Evolutionary conservation across 495 filamentous ascomycete species (phyloP).

Genomic region (Platismatia glauca): DNA sequence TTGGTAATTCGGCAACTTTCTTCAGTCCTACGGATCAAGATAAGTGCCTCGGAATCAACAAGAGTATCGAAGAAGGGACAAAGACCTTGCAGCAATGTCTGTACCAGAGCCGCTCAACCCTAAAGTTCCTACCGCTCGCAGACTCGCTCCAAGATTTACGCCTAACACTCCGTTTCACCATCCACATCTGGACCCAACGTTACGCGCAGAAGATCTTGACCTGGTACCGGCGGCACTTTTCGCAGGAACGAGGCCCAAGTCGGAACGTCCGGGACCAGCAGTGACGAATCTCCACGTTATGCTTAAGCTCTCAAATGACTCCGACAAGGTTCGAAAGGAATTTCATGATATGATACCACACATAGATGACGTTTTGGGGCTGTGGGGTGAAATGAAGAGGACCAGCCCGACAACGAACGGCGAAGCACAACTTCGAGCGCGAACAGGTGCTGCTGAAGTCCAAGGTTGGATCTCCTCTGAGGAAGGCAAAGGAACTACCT

Average conservation of each 20-base stretch:
- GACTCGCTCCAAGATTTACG: slow-evolving; percentile 10
- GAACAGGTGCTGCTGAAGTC: neutral
- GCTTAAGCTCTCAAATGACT: slow-evolving; percentile 7
- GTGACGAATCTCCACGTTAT: slow-evolving; percentile 10
- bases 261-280: slow-evolving; percentile 3
- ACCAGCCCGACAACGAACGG: slow-evolving; percentile 8
- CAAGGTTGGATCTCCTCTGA: neutral
- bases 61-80: neutral
- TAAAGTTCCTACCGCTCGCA: neutral
- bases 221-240: slow-evolving; percentile 13
- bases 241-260: slow-evolving; percentile 4
- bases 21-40: neutral
- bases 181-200: slow-evolving; percentile 10
- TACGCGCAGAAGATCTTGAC: neutral
- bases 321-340: slow-evolving; percentile 3
- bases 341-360: slow-evolving; percentile 6
- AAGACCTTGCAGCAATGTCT: neutral
- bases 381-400: slow-evolving; percentile 8
- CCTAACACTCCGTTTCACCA: slow-evolving; percentile 7
- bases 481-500: neutral
- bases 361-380: slow-evolving; percentile 1
- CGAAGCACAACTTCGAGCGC: slow-evolving; percentile 4
- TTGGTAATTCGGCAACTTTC: neutral
- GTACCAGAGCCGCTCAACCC: neutral
- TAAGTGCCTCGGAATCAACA: neutral